Evolutionary conservation across 306 rosid species (phyloP), one percentile per base, ranked within the genome.

Genomic region (Cicer cuneatum): DNA sequence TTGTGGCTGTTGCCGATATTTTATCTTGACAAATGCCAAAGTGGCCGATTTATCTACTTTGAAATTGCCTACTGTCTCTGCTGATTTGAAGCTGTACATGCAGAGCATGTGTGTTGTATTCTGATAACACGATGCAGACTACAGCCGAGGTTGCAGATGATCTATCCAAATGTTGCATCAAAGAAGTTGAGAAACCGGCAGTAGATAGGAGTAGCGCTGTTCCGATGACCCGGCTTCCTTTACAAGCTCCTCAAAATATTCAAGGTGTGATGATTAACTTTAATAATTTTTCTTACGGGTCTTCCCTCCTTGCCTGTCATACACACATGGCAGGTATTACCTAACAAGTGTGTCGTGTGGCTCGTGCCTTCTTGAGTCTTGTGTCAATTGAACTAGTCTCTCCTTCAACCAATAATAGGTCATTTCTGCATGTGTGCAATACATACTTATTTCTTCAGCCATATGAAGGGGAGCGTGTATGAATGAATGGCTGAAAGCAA

Each of bases 81-180:
- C 85, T 81, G 68, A 82, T 81, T 39, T 35, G 80, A 53, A 78
- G 77, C 61, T 72, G 74, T 83, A 21, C 72, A 37, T 71, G 83
- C 90, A 94, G 99, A 81, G 73, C 90, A 58, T 88, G 99, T 49
- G 93, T 95, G 43, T 83, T 82, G 82, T 92, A 92, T 77, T 85
- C 96, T 33, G 91, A 95, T 62, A 84, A 85, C 82, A 57, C 86
- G 2, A 62, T 74, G 61, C 97, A 78, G 42, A 89, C 64, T 70
- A 56, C 89, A 10, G 82, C 96, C 0, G 93, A 87, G 78, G 92
- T 95, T 52, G 70, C 97, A 1, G 85, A 89, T 45, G 90, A 87
- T 85, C 92, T 95, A 76, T 89, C 99, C 18, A 95, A 84, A 83
- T 95, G 98, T 73, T 65, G 69, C 81, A 87, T 95, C 84, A 90